These are phyloP conservation scores for Scytalidium sp. DNA, from an alignment of 2,329 filamentous ascomycete species.

Conservation along the genomic window DNA sequence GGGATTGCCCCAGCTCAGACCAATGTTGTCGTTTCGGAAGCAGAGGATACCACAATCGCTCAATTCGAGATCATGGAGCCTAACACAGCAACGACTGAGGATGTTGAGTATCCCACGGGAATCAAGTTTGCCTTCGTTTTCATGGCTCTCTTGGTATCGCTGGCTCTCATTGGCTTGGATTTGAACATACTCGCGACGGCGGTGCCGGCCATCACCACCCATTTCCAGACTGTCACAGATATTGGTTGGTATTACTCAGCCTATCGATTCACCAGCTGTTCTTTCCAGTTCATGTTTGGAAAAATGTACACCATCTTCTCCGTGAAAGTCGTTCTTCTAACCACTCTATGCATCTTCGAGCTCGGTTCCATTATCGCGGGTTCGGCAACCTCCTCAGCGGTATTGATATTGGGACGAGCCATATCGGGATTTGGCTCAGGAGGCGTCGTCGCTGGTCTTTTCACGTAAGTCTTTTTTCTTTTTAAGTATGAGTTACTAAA, in stretches of 20 bases:
- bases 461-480: slow-evolving; percentile 19
- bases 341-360: slow-evolving; percentile 20
- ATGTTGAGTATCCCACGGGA: not conserved
- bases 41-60: not conserved
- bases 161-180: slow-evolving; percentile 12
- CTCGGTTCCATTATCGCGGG: slow-evolving; percentile 20
- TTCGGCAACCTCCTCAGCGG: slow-evolving; percentile 18
- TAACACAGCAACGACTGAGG: not conserved
- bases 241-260: slow-evolving; percentile 39
- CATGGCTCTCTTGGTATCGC: not conserved
- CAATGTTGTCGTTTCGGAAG: too few relatives aligned
- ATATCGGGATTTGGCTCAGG: slow-evolving; percentile 20
- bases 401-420: slow-evolving; percentile 24
- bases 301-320: slow-evolving; percentile 18
- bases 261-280: slow-evolving; percentile 27
- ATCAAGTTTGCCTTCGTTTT: not conserved
- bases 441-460: slow-evolving; percentile 29
- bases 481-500: not conserved
- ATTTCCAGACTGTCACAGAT: slow-evolving; percentile 32
- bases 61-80: not conserved
- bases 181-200: slow-evolving; percentile 28
- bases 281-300: slow-evolving; percentile 10
- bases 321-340: slow-evolving; percentile 14
- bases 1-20: too few relatives aligned
- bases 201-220: slow-evolving; percentile 27